These are phyloP conservation scores for Nothopassalora personata DNA, from an alignment of 2,329 filamentous ascomycete species.

Conservation along the genomic window DNA sequence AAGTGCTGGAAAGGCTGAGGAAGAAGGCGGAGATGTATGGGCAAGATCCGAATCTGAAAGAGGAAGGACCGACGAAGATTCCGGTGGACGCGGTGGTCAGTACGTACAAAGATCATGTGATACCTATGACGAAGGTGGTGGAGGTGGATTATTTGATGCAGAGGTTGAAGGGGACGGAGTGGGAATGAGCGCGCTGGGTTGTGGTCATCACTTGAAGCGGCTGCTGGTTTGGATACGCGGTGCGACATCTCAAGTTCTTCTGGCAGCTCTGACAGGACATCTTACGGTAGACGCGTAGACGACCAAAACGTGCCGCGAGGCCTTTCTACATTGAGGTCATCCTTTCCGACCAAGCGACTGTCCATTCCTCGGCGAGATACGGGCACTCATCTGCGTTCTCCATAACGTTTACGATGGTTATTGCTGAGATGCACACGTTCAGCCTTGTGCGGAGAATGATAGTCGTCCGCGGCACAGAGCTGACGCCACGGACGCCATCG, in stretches of 20 bases:
- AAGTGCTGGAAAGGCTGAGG: slow-evolving; percentile 79
- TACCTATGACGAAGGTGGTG: slow-evolving; percentile 94
- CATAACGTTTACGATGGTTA: too few relatives aligned
- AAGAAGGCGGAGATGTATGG: slow-evolving; percentile 93
- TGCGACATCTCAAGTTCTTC: not conserved
- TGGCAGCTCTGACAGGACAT: too few relatives aligned
- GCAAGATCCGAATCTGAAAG: slow-evolving; percentile 67
- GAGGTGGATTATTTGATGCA: slow-evolving; percentile 99
- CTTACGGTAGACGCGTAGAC: too few relatives aligned
- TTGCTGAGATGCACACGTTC: too few relatives aligned
- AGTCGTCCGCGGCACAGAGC: too few relatives aligned
- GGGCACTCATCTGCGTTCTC: too few relatives aligned
- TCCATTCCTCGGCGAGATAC: too few relatives aligned
- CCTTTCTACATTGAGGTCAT: too few relatives aligned
- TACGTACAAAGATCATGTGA: slow-evolving; percentile 89
- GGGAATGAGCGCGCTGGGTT: slow-evolving; percentile 34
- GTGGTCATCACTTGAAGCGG: not conserved
- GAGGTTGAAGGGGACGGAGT: slow-evolving; percentile 58
- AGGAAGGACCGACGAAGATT: slow-evolving; percentile 60
- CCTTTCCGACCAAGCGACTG: too few relatives aligned
- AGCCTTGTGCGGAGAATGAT: too few relatives aligned
- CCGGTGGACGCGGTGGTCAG: slow-evolving; percentile 83
- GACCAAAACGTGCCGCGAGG: too few relatives aligned
- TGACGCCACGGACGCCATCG: too few relatives aligned
- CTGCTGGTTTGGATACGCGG: not conserved